Conservation (phyloP, 2,329 filamentous ascomycete genomes). For the Chrysosporium keratinophilum region DNA sequence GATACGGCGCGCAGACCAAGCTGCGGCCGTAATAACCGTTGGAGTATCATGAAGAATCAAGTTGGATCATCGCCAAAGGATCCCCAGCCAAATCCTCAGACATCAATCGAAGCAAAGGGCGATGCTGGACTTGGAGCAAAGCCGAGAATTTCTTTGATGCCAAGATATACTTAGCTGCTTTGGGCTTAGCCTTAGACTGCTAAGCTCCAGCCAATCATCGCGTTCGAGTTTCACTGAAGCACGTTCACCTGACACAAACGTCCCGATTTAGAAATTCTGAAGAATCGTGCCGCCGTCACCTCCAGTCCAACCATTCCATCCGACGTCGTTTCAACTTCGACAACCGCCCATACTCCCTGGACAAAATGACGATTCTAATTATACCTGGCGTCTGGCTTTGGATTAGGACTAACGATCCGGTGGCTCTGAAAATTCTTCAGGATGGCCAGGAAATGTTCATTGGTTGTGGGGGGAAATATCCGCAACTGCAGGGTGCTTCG, state of each 20-base stretch:
- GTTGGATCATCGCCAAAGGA: conserved; percentile 16
- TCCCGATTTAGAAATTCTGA: conserved; percentile 4
- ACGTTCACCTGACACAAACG: conserved; percentile 2
- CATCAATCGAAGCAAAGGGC: neutral
- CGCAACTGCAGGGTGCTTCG: neutral
- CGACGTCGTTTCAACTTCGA: conserved; percentile 4
- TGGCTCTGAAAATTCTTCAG: neutral
- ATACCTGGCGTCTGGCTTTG: conserved; percentile 3
- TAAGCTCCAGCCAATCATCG: conserved; percentile 6
- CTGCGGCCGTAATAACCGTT: conserved; percentile 36
- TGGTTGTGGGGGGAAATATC: neutral
- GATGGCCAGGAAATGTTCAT: neutral
- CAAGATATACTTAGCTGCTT: neutral
- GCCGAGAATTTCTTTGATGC: conserved; percentile 10
- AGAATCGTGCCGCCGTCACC: conserved; percentile 6
- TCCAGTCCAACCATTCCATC: conserved; percentile 6
- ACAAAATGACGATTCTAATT: neutral
- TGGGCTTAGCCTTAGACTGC: neutral
- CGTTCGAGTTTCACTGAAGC: neutral
- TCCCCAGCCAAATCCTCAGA: conserved; percentile 1
- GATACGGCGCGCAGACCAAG: conserved; percentile 34
- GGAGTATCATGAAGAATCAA: conserved; percentile 31
- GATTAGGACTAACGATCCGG: neutral
- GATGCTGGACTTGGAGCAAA: neutral
- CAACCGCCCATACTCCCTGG: conserved; percentile 2